These are phyloP conservation scores for Fusarium goolgardi DNA, from an alignment of 2,329 filamentous ascomycete genomes.

Conservation along the genomic window DNA sequence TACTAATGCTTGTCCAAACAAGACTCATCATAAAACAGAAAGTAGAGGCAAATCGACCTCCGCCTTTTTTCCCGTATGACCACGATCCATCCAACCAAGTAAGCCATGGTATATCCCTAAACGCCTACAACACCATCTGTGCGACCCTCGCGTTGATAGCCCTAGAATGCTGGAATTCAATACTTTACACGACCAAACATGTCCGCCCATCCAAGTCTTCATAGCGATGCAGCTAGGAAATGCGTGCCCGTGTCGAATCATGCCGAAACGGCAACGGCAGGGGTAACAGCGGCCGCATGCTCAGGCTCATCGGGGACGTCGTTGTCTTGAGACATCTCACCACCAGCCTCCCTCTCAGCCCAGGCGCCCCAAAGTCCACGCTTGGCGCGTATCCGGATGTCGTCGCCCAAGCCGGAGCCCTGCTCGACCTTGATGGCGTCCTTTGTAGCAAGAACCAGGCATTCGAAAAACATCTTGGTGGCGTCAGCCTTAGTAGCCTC, in stretches of 20 bases:
- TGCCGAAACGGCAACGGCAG: conserved; percentile 55
- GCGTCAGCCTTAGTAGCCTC: conserved; percentile 88
- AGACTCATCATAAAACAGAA: conserved; percentile 33
- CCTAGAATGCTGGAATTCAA: conserved; percentile 52
- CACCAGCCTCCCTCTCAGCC: conserved; percentile 82
- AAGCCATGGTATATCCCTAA: conserved; percentile 55
- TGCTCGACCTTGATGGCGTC: conserved; percentile 98
- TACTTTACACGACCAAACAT: conserved; percentile 51
- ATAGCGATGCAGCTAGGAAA: conserved; percentile 40
- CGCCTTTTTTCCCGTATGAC: conserved; percentile 45
- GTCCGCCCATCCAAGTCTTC: conserved; percentile 41
- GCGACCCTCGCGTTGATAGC: conserved; percentile 47
- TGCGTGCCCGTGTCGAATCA: conserved; percentile 39
- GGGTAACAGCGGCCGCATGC: conserved; percentile 47
- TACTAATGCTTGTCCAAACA: conserved; percentile 30
- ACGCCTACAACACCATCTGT: conserved; percentile 54
- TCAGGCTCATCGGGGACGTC: conserved; percentile 56
- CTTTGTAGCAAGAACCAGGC: conserved; percentile 94
- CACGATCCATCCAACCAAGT: conserved; percentile 39
- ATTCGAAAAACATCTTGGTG: conserved; percentile 99
- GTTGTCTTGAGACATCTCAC: conserved; percentile 66
- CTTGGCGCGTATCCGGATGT: conserved; percentile 88
- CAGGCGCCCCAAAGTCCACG: conserved; percentile 96
- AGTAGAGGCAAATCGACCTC: conserved; percentile 26
- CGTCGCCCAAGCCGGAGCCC: conserved; percentile 77